These are phyloP conservation scores for Hericium rajendrae DNA, from an alignment of 768 basidiomycete species.

Conservation along the genomic window DNA sequence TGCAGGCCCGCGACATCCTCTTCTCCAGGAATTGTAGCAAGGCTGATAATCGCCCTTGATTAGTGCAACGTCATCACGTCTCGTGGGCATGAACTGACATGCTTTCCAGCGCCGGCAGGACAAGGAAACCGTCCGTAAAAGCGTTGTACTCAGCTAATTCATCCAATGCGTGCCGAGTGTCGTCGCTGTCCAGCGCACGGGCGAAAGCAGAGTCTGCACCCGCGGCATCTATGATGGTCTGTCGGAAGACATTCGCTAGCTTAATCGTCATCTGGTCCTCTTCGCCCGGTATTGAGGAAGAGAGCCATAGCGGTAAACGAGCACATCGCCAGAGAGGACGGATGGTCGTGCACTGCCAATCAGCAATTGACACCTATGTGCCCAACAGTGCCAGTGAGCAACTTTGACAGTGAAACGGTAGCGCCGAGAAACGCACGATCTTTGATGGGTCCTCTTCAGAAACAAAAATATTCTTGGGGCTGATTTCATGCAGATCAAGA, in stretches of 20 bases:
- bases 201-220: conserved; percentile 18
- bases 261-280: conserved; percentile 12
- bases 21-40: conserved; percentile 26
- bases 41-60: conserved; percentile 7
- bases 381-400: neutral
- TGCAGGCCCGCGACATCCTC: conserved; percentile 23
- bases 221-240: conserved; percentile 14
- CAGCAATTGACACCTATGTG: conserved; percentile 17
- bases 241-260: conserved; percentile 18
- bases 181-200: conserved; percentile 20
- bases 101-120: conserved; percentile 26
- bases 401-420: neutral
- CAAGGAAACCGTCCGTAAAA: conserved; percentile 25
- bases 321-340: conserved; percentile 26
- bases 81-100: conserved; percentile 21
- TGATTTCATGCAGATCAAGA: conserved; percentile 22
- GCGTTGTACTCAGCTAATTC: conserved; percentile 25
- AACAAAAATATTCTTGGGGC: conserved; percentile 22
- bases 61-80: no score
- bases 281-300: conserved; percentile 15
- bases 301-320: conserved; percentile 24
- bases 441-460: conserved; percentile 18
- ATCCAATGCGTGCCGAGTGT: conserved; percentile 22
- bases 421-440: conserved; percentile 16
- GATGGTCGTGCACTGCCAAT: conserved; percentile 21